Evolutionary conservation across 768 basidiomycete genomes (phyloP).

Genomic region (Auricularia cornea): DNA sequence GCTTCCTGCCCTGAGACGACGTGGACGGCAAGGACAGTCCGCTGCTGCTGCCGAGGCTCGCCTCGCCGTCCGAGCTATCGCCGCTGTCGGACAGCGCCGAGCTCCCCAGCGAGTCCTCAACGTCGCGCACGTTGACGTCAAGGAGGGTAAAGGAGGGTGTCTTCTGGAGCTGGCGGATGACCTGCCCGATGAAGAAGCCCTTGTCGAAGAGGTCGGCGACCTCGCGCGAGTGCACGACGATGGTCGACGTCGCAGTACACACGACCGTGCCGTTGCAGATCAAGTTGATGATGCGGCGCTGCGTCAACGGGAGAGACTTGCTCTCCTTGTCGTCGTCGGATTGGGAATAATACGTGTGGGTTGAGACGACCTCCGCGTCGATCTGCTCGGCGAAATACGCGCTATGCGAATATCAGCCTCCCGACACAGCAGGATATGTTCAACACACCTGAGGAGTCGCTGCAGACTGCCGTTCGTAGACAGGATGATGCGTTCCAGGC

Average conservation of each 20-base stretch:
- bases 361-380: slow-evolving; percentile 47
- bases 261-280: slow-evolving; percentile 45
- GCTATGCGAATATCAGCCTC: slow-evolving; percentile 24
- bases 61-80: background rate
- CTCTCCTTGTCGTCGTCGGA: background rate
- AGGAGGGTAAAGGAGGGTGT: slow-evolving; percentile 52
- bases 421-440: background rate
- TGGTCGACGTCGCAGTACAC: slow-evolving; percentile 58
- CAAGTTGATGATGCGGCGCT: slow-evolving; percentile 58
- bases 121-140: slow-evolving; percentile 41
- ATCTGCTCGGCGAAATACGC: slow-evolving; percentile 60
- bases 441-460: slow-evolving; percentile 49
- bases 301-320: slow-evolving; percentile 36
- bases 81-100: background rate
- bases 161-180: slow-evolving; percentile 46
- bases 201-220: slow-evolving; percentile 58
- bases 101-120: slow-evolving; percentile 6
- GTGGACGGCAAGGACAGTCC: background rate
- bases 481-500: slow-evolving; percentile 59
- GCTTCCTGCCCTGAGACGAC: background rate
- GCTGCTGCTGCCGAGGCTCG: background rate
- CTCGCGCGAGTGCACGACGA: slow-evolving; percentile 46
- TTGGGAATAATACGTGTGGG: slow-evolving; percentile 28
- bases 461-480: slow-evolving; percentile 66
- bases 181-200: slow-evolving; percentile 61